A percentile compares a stretch with the other conserved stretches of the same genome.
These are phyloP conservation scores for Fraxinus quadrangulata DNA, from an alignment of 257 asterid species.

Conservation along the genomic window DNA sequence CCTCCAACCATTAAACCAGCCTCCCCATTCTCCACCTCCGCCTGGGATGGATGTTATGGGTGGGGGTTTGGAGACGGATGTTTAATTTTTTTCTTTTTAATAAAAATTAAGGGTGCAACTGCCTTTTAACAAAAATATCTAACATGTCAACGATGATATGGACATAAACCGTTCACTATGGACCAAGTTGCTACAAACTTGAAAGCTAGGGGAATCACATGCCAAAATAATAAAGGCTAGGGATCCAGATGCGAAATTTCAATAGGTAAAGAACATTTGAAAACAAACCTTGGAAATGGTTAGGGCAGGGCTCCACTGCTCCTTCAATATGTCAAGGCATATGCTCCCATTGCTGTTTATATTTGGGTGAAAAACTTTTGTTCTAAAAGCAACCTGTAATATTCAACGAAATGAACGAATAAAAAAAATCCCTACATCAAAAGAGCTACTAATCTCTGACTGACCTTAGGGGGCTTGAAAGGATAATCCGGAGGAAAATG, in stretches of 20 bases:
- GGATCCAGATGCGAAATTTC: background rate
- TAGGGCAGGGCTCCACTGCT: constrained; percentile 39
- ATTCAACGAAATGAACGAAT: background rate
- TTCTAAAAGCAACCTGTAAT: constrained; percentile 41
- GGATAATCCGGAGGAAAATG: constrained; percentile 89
- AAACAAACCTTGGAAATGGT: constrained; percentile 42
- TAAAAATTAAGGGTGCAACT: too few relatives aligned
- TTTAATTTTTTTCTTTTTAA: too few relatives aligned
- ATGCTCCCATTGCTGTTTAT: constrained; percentile 50
- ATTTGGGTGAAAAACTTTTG: constrained; percentile 46
- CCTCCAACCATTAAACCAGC: too few relatives aligned
- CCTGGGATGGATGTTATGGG: too few relatives aligned
- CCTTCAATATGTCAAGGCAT: constrained; percentile 49
- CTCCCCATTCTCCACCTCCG: too few relatives aligned
- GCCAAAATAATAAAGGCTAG: background rate
- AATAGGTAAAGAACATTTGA: background rate
- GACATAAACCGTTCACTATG: too few relatives aligned
- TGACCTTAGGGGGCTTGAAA: constrained; percentile 75
- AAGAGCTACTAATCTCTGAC: background rate
- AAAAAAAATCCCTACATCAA: too few relatives aligned
- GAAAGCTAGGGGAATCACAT: too few relatives aligned
- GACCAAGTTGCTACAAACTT: too few relatives aligned
- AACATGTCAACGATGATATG: too few relatives aligned
- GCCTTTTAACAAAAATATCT: too few relatives aligned
- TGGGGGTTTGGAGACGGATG: too few relatives aligned